phyloP scores from a whole-genome alignment of 148 eudicot species.

The Bassia scoparia region DNA sequence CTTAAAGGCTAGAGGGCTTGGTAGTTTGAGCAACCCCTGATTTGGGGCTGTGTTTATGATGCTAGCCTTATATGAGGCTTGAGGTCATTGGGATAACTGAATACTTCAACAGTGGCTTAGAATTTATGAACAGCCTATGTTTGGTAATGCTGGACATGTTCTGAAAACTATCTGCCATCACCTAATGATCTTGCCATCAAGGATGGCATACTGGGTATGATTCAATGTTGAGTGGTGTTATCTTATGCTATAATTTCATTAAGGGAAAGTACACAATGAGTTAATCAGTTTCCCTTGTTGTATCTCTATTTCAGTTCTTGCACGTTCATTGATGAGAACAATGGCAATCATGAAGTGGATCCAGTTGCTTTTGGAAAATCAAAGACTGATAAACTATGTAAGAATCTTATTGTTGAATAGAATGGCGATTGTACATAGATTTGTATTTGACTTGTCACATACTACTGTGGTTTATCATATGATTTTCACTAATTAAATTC shows the following conservation, averaged over 20 bases:
- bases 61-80: not conserved
- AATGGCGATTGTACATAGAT: not conserved
- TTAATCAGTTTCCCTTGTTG: not conserved
- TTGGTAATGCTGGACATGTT: not conserved
- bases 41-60: not conserved
- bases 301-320: slow-evolving; percentile 53
- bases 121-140: not conserved
- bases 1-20: too few relatives aligned
- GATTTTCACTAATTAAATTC: not conserved
- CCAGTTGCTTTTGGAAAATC: slow-evolving; percentile 47
- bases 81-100: not conserved
- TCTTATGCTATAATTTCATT: not conserved
- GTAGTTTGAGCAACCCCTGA: not conserved
- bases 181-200: not conserved
- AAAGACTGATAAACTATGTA: slow-evolving; percentile 70
- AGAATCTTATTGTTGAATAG: slow-evolving; percentile 26
- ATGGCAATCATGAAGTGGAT: slow-evolving; percentile 56
- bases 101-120: too few relatives aligned
- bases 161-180: not conserved
- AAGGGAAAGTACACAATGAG: not conserved
- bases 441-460: not conserved
- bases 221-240: not conserved
- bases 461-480: not conserved
- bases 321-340: slow-evolving; percentile 56
- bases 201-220: not conserved